Conservation (phyloP, 2,329 filamentous ascomycete genomes). For the Daldinia sp. region DNA sequence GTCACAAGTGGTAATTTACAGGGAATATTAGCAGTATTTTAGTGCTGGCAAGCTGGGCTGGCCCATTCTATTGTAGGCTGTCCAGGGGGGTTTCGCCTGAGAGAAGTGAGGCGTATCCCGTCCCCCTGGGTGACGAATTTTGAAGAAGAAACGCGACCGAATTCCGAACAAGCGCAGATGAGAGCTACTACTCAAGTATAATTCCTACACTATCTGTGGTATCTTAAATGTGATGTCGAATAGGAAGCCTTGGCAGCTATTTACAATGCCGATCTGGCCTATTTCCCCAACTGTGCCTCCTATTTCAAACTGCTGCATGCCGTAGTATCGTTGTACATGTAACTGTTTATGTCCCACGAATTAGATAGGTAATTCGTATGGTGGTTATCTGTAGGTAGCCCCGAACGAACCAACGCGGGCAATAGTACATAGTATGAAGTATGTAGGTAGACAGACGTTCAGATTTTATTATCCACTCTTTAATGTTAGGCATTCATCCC, state of each 20-base stretch:
- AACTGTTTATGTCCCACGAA: conserved; percentile 12
- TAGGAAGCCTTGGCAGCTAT: conserved; percentile 26
- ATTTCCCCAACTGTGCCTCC: conserved; percentile 29
- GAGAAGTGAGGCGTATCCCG: conserved; percentile 34
- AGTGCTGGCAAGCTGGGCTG: conserved; percentile 17
- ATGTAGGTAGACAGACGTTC: conserved; percentile 1
- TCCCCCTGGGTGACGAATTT: conserved; percentile 26
- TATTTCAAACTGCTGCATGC: conserved; percentile 27
- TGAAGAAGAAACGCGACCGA: conserved; percentile 32
- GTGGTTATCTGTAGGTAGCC: conserved; percentile 10
- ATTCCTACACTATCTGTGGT: conserved; percentile 25
- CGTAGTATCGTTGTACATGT: conserved; percentile 11
- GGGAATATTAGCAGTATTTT: conserved; percentile 34
- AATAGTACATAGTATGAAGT: too few relatives aligned
- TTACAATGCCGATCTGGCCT: conserved; percentile 29
- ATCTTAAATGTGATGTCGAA: conserved; percentile 25
- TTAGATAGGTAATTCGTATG: conserved; percentile 14
- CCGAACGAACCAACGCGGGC: conserved; percentile 20
- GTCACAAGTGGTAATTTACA: conserved; percentile 33
- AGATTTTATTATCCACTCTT: conserved; percentile 19
- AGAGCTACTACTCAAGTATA: neutral
- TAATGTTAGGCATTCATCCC: conserved; percentile 23
- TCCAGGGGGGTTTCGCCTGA: conserved; percentile 18
- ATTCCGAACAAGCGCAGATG: conserved; percentile 23
- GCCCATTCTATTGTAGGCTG: neutral